Base-by-base conservation (phyloP, 2,329 filamentous ascomycete genomes). In the Gnomoniopsis smithogilvyi region DNA sequence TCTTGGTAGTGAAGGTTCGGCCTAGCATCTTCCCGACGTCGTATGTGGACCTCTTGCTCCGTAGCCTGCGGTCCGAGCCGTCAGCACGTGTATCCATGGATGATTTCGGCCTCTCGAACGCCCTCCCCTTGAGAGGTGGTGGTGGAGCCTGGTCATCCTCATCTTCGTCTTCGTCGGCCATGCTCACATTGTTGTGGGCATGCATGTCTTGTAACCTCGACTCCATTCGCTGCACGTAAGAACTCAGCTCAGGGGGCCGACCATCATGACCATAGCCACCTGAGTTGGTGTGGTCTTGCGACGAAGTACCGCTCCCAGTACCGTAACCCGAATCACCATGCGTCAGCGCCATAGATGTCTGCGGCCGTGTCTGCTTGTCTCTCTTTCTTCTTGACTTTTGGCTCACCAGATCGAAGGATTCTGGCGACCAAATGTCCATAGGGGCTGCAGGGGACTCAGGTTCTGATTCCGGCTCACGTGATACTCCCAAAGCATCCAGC, bases 171-270 rank as follows among this genome's bases (percentile, higher is more conserved):
- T 59, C 49, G 48, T 82, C 76, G 26, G 77, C 73, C 38, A 75
- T 69, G 46, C 78, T 80, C 17, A 77, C 73, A 63, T 78, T 83
- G 38, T 56, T 56, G 46, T 85, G 76, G 53, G 85, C 81, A 55
- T 93, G 89, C 78, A 92, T 85, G 62, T 84, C 85, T 51, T 86
- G 83, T 45, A 97, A 75, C 38, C 91, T 86, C 64, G 84, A 89
- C 70, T 98, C 94, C 92, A 98, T 97, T 51, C 92, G 85, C 67
- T 95, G 86, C 4, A 96, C 92, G 67, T 97, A 97, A 67, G 90
- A 93, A 69, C 86, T 90, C 12, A 96, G 78, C 66, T 93, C 86
- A 19, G 90, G 88, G 3, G 86, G 83, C 1, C 81, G 74, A 38
- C 80, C 82, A 51, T 84, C 80, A 24, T 70, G 72, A 46, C 72